Percentiles rank a stretch among this genome's conserved stretches.
Evolutionary conservation across 2,329 filamentous ascomycete species (phyloP).

Genomic region (Basipetospora sp.): DNA sequence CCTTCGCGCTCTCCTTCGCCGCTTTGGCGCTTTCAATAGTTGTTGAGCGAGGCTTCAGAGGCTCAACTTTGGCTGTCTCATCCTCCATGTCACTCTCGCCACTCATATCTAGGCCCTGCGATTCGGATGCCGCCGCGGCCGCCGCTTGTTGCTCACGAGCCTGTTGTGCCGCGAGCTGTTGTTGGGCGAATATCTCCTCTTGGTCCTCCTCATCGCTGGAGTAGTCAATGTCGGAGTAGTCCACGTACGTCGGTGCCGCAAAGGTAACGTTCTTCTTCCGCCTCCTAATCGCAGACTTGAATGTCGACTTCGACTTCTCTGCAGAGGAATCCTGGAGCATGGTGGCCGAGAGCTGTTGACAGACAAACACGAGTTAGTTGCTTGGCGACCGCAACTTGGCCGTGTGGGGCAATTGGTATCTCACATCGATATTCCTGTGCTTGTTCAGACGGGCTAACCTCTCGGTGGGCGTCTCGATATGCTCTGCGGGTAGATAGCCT

Average conservation of each 20-base stretch:
- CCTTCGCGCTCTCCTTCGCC: no score
- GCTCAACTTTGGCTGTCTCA: slow-evolving; percentile 40
- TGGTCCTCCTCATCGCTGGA: slow-evolving; percentile 53
- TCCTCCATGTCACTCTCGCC: slow-evolving; percentile 25
- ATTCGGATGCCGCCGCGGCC: slow-evolving; percentile 8
- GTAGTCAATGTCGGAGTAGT: slow-evolving; percentile 76
- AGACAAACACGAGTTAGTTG: slow-evolving; percentile 14
- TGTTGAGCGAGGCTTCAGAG: slow-evolving; percentile 35
- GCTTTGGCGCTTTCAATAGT: no score
- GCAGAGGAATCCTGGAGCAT: slow-evolving; percentile 43
- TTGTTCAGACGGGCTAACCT: slow-evolving; percentile 87
- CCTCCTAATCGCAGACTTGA: slow-evolving; percentile 71
- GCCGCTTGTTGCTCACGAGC: slow-evolving; percentile 16
- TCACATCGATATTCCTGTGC: slow-evolving; percentile 90
- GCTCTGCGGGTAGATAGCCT: slow-evolving; percentile 94
- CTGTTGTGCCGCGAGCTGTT: slow-evolving; percentile 18
- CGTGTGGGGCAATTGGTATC: slow-evolving; percentile 19
- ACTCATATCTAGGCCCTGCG: slow-evolving; percentile 14
- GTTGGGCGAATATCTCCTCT: slow-evolving; percentile 28
- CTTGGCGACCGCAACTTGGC: no score
- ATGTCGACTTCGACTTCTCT: slow-evolving; percentile 67
- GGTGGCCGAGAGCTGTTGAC: slow-evolving; percentile 39
- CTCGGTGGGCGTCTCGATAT: slow-evolving; percentile 96
- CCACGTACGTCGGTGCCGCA: slow-evolving; percentile 69
- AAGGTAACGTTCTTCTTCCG: slow-evolving; percentile 82